Evolutionary conservation across 441 rosid genomes (phyloP), one percentile per base, ranked within the genome.

Genomic region (Syzygium malaccense): DNA sequence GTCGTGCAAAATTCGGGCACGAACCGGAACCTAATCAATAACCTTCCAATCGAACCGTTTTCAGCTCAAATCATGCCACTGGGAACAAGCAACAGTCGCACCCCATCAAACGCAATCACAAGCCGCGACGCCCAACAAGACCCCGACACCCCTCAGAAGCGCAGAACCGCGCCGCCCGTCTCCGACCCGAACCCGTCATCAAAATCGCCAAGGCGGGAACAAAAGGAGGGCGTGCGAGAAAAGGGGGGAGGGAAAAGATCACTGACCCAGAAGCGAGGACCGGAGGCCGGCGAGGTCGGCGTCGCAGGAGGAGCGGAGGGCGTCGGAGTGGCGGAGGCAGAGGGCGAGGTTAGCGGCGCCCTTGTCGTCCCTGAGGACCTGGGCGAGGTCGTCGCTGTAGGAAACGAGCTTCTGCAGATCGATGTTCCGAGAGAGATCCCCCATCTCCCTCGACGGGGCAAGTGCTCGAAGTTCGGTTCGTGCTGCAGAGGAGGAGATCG

Each of bases 331-430:
- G 55, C 93, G 91, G 66, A 91, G 88, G 88, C 93, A 92, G 85
- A 90, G 94, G 48, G 91, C 90, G 88, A 94, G 86, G 90, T 32
- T 87, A 87, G 91, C 87, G 62, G 90, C 8, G 90, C 94, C 96
- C 90, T 87, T 90, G 53, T 88, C 88, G 80, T 94, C 96, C 92
- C 91, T 93, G 88, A 96, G 87, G 15, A 96, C 91, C 86, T 83
- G 56, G 45, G 92, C 91, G 10, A 96, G 94, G 80, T 96, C 97
- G 90, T 94, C 93, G 88, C 95, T 91, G 88, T 86, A 94, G 3
- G 95, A 92, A 6, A 93, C 41, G 75, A 93, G 85, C 91, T 92
- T 91, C 87, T 91, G 94, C 88, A 91, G 88, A n/a, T 94, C 94
- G 91, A 92, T 85, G 57, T 89, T 89, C 79, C 91, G 86, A 53